Evolutionary conservation across 306 rosid species (phyloP), one percentile per base, ranked within the genome.

Genomic region (Cyamopsis tetragonoloba): DNA sequence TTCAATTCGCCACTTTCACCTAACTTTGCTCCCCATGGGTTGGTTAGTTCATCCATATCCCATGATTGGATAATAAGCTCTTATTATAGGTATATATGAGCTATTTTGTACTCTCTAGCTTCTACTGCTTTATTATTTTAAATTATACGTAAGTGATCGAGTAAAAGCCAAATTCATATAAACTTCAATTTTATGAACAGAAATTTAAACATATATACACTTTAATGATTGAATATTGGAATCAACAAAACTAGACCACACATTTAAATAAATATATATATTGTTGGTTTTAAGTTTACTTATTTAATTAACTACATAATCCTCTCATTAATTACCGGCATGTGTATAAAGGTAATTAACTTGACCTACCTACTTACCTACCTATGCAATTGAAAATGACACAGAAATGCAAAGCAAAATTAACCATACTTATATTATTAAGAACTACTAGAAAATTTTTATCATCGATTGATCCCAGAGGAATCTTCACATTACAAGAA

Each of bases 1-100:
- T n/a, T n/a, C n/a, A n/a, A 20, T 44, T 70, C 27, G 7, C 37
- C 10, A 39, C 15, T 28, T 72, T 27, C 43, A 63, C 66, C 71
- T 51, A 72, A 39, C 71, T 13, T 18, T 18, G 22, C 23, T 27
- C 17, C 4, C 6, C 1, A 18, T 44, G 3, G 34, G 30, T 15
- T 32, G 20, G 63, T 53, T 53, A 58, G 13, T 61, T 37, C 72
- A 62, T 35, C 49, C 38, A 4, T 8, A 24, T 12, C 23, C 34
- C 53, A 39, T 50, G 66, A 19, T 37, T 38, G 4, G 14, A n/a
- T n/a, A n/a, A n/a, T n/a, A n/a, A n/a, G n/a, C n/a, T n/a, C n/a
- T n/a, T n/a, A n/a, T n/a, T n/a, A n/a, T n/a, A n/a, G n/a, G n/a
- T n/a, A n/a, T n/a, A n/a, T n/a, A n/a, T n/a, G n/a, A n/a, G n/a